Evolutionary conservation across 169 alveolate genomes (phyloP).

Genomic region (Eimeria acervulina): DNA sequence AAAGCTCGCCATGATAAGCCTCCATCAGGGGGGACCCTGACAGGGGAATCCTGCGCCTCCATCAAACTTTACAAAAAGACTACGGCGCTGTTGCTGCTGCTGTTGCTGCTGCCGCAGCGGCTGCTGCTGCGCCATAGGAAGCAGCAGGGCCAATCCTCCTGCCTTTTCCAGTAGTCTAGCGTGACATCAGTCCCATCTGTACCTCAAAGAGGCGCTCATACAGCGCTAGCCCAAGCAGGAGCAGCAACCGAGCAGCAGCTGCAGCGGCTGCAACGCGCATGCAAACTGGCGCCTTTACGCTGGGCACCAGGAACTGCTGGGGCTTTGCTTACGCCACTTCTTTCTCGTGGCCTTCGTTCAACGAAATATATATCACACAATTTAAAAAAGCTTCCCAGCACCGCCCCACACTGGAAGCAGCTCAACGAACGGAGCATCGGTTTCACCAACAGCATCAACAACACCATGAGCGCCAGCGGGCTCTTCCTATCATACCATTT

Average conservation of each 20-base stretch:
- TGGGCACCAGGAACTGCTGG: neutral
- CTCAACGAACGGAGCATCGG: neutral
- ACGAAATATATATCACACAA: neutral
- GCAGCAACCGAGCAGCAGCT: neutral
- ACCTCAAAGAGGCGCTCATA: neutral
- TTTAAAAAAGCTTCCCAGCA: neutral
- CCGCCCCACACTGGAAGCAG: slow-evolving; percentile 37
- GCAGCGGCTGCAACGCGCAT: slow-evolving; percentile 46
- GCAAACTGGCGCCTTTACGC: neutral
- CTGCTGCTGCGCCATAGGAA: slow-evolving; percentile 50
- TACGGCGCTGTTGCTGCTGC: slow-evolving; percentile 6
- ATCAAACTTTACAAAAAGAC: neutral
- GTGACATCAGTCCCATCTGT: neutral
- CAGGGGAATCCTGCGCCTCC: slow-evolving; percentile 1
- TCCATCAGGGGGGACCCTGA: neutral
- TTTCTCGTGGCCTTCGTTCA: neutral
- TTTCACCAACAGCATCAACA: neutral
- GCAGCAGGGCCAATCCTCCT: slow-evolving; percentile 22
- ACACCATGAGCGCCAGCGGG: neutral
- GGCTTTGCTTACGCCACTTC: neutral
- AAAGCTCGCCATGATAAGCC: neutral
- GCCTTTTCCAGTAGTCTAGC: neutral
- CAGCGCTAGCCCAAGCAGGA: slow-evolving; percentile 6
- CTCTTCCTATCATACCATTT: neutral
- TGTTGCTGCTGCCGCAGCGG: slow-evolving; percentile 61